A percentile compares a stretch with the other conserved stretches of the same genome.
Evolutionary conservation across 2,329 filamentous ascomycete genomes (phyloP).

Genomic region (Phoma sp.): DNA sequence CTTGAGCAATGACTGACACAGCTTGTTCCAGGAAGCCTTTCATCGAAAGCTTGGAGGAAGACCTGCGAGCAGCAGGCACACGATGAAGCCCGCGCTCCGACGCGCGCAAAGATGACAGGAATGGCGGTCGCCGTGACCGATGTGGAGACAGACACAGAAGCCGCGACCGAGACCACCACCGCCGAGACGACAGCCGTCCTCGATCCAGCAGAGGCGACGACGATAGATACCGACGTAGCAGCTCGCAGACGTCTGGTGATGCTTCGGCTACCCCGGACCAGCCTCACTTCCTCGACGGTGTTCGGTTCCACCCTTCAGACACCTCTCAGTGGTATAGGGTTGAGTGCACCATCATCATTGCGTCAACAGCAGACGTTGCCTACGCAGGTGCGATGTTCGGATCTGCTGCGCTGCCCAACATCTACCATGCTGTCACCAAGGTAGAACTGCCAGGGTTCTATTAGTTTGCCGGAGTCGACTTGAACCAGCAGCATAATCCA

Average conservation of each 20-base stretch:
- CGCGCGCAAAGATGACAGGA: constrained; percentile 36
- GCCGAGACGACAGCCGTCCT: constrained; percentile 40
- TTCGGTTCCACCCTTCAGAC: background rate
- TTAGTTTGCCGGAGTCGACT: constrained; percentile 69
- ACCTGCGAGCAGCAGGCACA: constrained; percentile 25
- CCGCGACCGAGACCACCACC: constrained; percentile 40
- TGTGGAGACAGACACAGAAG: constrained; percentile 40
- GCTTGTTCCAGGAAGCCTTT: too few species aligned
- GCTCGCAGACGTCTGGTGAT: constrained; percentile 17
- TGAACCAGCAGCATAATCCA: constrained; percentile 87
- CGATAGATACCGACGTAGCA: constrained; percentile 40
- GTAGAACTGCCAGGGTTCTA: constrained; percentile 54
- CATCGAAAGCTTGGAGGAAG: constrained; percentile 9
- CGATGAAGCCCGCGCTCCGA: constrained; percentile 39
- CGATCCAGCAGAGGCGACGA: constrained; percentile 45
- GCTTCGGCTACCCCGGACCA: background rate
- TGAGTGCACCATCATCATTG: constrained; percentile 20
- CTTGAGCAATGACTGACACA: too few species aligned
- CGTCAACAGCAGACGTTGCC: constrained; percentile 18
- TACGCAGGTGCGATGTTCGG: constrained; percentile 17
- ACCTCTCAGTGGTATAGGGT: constrained; percentile 13
- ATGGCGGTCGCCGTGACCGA: constrained; percentile 30
- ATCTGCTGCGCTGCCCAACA: constrained; percentile 4
- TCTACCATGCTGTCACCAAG: constrained; percentile 35
- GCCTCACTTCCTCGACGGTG: constrained; percentile 22